Conservation (phyloP, 495 filamentous ascomycete species). For the Penicillium coprophilum region DNA sequence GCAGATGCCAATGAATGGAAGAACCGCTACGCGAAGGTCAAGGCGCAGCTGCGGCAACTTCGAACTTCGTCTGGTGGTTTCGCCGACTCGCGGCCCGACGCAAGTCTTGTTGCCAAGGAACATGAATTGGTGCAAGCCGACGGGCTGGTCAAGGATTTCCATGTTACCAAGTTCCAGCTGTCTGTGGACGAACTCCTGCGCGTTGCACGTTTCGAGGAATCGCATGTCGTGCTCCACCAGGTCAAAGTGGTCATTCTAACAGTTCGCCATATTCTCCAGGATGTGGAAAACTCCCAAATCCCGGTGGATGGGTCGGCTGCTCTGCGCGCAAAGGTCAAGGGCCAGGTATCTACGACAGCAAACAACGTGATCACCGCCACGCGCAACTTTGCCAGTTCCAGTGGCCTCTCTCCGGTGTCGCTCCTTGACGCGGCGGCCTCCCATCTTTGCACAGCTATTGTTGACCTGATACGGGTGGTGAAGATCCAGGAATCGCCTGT, state of each 20-base stretch:
- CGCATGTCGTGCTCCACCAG: conserved; percentile 67
- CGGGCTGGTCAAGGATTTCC: conserved; percentile 83
- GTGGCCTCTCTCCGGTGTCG: conserved; percentile 90
- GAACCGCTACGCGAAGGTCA: conserved; percentile 79
- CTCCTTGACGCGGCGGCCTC: conserved; percentile 94
- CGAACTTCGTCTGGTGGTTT: conserved; percentile 77
- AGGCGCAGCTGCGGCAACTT: conserved; percentile 79
- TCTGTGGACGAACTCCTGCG: conserved; percentile 91
- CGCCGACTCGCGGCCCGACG: conserved; percentile 61
- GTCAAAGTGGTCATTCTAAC: conserved; percentile 80
- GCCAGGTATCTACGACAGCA: conserved; percentile 80
- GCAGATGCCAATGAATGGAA: conserved; percentile 86
- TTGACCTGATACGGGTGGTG: conserved; percentile 78
- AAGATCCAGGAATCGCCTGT: conserved; percentile 77
- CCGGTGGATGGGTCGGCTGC: conserved; percentile 40
- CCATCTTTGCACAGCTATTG: conserved; percentile 78
- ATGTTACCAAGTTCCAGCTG: conserved; percentile 94
- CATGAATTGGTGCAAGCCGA: conserved; percentile 67
- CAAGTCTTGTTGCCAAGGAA: conserved; percentile 61
- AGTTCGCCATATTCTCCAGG: conserved; percentile 77
- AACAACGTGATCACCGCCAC: conserved; percentile 94
- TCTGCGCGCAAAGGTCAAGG: conserved; percentile 64
- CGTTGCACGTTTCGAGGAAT: conserved; percentile 68
- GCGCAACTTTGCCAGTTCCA: conserved; percentile 80
- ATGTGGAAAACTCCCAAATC: conserved; percentile 60